Evolutionary conservation across 345 rosid genomes (phyloP).

Genomic region (Lumnitzera littorea): DNA sequence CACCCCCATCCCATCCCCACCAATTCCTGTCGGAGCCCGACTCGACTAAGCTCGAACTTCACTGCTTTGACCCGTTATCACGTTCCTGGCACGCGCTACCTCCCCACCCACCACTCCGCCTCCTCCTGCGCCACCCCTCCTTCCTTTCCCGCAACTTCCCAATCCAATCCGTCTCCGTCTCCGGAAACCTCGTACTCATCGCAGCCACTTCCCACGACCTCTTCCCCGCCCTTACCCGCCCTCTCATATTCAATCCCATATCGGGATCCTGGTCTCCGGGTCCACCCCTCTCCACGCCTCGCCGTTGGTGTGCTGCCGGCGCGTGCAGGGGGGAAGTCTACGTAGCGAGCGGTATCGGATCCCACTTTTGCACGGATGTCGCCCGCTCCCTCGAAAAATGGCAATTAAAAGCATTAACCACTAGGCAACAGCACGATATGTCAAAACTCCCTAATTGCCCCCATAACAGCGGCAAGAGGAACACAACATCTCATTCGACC

Average conservation of each 20-base stretch:
- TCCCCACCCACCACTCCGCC: slow-evolving; percentile 29
- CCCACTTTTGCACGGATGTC: slow-evolving; percentile 27
- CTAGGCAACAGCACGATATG: too few relatives aligned
- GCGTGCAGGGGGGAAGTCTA: slow-evolving; percentile 12
- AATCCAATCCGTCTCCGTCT: slow-evolving; percentile 32
- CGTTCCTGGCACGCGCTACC: slow-evolving; percentile 35
- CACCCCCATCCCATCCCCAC: background rate
- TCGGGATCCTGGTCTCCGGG: slow-evolving; percentile 27
- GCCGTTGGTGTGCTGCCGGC: slow-evolving; percentile 55
- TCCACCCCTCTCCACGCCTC: slow-evolving; percentile 28
- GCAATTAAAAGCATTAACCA: slow-evolving; percentile 7
- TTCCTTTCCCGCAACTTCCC: slow-evolving; percentile 39
- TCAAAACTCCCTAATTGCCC: background rate
- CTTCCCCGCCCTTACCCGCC: slow-evolving; percentile 32
- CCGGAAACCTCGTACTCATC: slow-evolving; percentile 29
- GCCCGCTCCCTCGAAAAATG: slow-evolving; percentile 42
- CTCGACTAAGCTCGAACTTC: slow-evolving; percentile 19
- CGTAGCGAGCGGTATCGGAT: slow-evolving; percentile 36
- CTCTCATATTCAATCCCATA: slow-evolving; percentile 36
- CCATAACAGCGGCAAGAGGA: background rate
- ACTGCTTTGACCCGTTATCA: slow-evolving; percentile 35
- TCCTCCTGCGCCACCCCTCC: slow-evolving; percentile 38
- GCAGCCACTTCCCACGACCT: slow-evolving; percentile 37
- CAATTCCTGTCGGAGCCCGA: background rate
- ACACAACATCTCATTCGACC: background rate